Conservation (phyloP, 2,329 filamentous ascomycete genomes). For the Raffaelea deltoideospora region DNA sequence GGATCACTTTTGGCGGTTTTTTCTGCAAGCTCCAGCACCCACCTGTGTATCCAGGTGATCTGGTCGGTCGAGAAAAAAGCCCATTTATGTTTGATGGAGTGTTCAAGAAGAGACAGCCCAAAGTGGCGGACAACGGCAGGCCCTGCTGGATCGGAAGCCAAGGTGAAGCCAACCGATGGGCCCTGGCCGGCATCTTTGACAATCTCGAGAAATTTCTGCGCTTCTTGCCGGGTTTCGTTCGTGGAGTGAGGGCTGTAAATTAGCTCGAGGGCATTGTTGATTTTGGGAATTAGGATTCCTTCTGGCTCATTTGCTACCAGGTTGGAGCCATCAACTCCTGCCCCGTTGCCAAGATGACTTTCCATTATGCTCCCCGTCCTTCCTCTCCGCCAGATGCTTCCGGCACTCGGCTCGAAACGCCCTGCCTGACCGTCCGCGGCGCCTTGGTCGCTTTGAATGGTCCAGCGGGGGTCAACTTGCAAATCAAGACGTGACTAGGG, state of each 20-base stretch:
- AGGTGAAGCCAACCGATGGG: constrained; percentile 67
- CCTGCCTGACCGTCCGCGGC: no score
- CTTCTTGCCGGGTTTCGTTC: constrained; percentile 69
- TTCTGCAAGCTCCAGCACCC: constrained; percentile 67
- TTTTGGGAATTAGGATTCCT: constrained; percentile 39
- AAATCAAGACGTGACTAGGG: no score
- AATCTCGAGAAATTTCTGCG: constrained; percentile 71
- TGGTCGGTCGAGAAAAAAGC: constrained; percentile 56
- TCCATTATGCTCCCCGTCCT: no score
- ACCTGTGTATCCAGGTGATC: constrained; percentile 51
- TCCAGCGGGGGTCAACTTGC: no score
- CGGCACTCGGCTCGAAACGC: neutral
- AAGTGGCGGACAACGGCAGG: constrained; percentile 81
- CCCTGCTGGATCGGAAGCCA: constrained; percentile 63
- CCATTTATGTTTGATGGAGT: constrained; percentile 77
- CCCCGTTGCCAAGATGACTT: constrained; percentile 4
- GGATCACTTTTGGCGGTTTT: constrained; percentile 58
- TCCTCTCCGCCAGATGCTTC: no score
- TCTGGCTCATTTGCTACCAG: constrained; percentile 5
- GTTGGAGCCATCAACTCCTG: constrained; percentile 10
- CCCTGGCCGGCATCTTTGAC: constrained; percentile 69
- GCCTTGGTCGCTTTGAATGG: no score
- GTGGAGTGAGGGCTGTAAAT: constrained; percentile 71
- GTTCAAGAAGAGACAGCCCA: constrained; percentile 79
- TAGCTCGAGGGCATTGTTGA: constrained; percentile 72